Evolutionary conservation across 2,329 filamentous ascomycete genomes (phyloP).

Genomic region (Paradendryphiella salina): DNA sequence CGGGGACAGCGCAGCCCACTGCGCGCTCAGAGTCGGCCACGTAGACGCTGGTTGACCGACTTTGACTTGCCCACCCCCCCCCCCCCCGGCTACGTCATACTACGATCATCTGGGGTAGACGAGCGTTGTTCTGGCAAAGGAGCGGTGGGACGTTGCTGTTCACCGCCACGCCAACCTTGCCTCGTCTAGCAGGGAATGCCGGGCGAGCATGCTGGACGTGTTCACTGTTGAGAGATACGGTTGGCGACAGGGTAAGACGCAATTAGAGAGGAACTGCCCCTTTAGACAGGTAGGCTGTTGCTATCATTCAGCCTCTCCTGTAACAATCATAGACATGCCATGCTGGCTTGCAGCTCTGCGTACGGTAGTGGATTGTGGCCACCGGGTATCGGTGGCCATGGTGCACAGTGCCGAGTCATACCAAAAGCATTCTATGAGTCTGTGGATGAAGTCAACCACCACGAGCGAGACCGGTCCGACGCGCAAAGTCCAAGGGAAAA

Average conservation of each 20-base stretch:
- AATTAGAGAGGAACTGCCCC: conserved; percentile 20
- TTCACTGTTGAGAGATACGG: conserved; percentile 12
- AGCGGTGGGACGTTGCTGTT: conserved; percentile 30
- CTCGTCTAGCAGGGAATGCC: conserved; percentile 25
- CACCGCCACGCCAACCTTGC: conserved; percentile 30
- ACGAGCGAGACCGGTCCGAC: too few species aligned
- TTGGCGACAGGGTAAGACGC: not conserved
- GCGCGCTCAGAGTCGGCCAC: conserved; percentile 27
- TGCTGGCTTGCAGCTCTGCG: conserved; percentile 14
- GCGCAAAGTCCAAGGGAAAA: too few species aligned
- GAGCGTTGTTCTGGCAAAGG: conserved; percentile 8
- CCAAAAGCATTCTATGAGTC: conserved; percentile 17
- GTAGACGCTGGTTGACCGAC: conserved; percentile 33
- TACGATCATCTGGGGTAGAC: conserved; percentile 20
- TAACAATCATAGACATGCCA: conserved; percentile 16
- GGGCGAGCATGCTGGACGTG: conserved; percentile 25
- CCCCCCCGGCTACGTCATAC: conserved; percentile 34
- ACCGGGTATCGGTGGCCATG: conserved; percentile 18
- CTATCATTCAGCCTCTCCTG: not conserved
- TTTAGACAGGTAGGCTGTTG: conserved; percentile 16
- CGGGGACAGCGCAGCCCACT: conserved; percentile 30
- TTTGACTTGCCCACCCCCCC: conserved; percentile 15
- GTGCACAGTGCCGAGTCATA: conserved; percentile 23
- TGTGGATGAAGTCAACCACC: not conserved
- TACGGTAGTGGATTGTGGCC: not conserved